A percentile compares a stretch with the other conserved stretches of the same genome.
These are phyloP conservation scores for Suillus weaverae DNA, from an alignment of 768 basidiomycete genomes.

Conservation along the genomic window DNA sequence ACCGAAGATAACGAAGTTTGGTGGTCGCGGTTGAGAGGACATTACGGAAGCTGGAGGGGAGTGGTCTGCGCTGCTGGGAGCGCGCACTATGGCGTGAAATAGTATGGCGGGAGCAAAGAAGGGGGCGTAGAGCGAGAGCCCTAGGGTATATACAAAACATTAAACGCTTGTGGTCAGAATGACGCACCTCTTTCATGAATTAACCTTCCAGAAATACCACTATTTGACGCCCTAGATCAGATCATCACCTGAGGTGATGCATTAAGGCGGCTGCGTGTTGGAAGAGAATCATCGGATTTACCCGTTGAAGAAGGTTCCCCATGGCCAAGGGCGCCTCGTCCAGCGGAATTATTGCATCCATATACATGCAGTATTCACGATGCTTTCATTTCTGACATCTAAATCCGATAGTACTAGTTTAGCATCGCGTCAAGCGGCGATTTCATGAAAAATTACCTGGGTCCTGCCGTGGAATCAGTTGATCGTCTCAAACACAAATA, in stretches of 20 bases:
- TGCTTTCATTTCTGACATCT: background rate
- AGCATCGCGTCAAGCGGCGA: background rate
- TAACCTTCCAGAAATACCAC: background rate
- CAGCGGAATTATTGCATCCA: background rate
- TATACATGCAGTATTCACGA: background rate
- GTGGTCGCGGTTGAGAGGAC: too few species aligned
- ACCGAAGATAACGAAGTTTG: background rate
- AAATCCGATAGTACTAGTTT: background rate
- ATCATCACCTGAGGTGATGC: background rate
- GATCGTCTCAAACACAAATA: background rate
- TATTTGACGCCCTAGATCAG: background rate
- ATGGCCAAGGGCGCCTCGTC: background rate
- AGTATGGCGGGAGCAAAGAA: background rate
- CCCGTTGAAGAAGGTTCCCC: background rate
- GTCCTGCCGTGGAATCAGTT: background rate
- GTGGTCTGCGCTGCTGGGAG: background rate
- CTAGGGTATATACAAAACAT: background rate
- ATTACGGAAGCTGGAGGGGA: background rate
- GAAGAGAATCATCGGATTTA: background rate
- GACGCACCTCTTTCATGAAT: background rate
- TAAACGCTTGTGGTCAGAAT: background rate
- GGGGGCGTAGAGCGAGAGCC: background rate
- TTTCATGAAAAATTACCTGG: background rate
- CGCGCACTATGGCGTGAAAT: background rate
- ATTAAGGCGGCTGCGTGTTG: background rate